Percentiles rank a stretch among this genome's conserved stretches.
These are phyloP conservation scores for Flaveria brownii DNA, from an alignment of 129 eudicot genomes.

Conservation along the genomic window DNA sequence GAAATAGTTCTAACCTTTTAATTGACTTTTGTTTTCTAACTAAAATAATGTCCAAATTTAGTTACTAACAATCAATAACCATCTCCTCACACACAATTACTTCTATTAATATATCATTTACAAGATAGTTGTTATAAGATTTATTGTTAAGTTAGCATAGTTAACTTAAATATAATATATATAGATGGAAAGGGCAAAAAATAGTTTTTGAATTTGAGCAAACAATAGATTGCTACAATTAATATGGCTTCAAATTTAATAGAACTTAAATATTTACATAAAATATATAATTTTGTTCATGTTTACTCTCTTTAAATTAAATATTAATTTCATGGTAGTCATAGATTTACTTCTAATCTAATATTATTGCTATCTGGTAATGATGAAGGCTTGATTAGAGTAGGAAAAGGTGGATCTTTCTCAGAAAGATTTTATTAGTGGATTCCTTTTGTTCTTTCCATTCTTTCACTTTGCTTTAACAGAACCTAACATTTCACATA, in stretches of 20 bases:
- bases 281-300: background rate
- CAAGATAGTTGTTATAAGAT: background rate
- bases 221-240: background rate
- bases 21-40: background rate
- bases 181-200: background rate
- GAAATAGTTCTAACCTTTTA: background rate
- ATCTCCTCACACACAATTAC: background rate
- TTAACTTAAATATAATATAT: background rate
- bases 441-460: constrained; percentile 43
- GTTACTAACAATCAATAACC: background rate
- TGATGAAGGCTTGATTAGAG: constrained; percentile 38
- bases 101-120: background rate
- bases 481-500: constrained; percentile 31
- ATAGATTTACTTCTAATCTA: constrained; percentile 5
- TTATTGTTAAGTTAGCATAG: background rate
- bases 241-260: background rate
- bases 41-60: background rate
- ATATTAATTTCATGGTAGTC: background rate
- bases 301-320: background rate
- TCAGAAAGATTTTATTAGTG: constrained; percentile 29
- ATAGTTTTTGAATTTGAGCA: background rate
- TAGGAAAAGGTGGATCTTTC: constrained; percentile 26
- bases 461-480: constrained; percentile 34
- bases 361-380: constrained; percentile 19
- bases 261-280: background rate